Evolutionary conservation across 177 flowering plant species (phyloP).

Genomic region (Vitis hybrid): DNA sequence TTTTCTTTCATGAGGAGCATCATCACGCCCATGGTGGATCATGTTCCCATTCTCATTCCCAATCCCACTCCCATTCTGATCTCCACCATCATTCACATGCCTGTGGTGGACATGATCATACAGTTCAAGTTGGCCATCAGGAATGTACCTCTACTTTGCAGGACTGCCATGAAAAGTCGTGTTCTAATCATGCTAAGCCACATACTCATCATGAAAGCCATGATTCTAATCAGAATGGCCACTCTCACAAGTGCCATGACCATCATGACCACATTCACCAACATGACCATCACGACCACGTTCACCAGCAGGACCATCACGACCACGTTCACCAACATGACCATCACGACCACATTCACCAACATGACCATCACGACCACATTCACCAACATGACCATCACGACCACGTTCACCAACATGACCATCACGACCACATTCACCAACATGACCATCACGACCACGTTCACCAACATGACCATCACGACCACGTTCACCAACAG

Average conservation of each 20-base stretch:
- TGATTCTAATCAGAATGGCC: not conserved
- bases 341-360: constrained; percentile 8
- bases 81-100: constrained; percentile 33
- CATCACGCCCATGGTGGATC: constrained; percentile 98
- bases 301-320: constrained; percentile 10
- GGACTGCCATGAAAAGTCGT: constrained; percentile 15
- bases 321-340: constrained; percentile 14
- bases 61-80: constrained; percentile 36
- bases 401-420: constrained; percentile 17
- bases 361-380: constrained; percentile 17
- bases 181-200: constrained; percentile 13
- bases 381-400: constrained; percentile 18
- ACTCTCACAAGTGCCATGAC: not conserved
- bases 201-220: not conserved
- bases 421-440: constrained; percentile 11
- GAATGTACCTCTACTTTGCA: constrained; percentile 15
- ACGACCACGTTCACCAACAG: constrained; percentile 7
- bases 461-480: constrained; percentile 1
- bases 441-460: constrained; percentile 13
- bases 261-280: constrained; percentile 16
- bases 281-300: constrained; percentile 15
- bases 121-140: constrained; percentile 14
- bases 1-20: constrained; percentile 98
- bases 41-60: constrained; percentile 69
- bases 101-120: constrained; percentile 22